A percentile compares a stretch with the other conserved stretches of the same genome.
Evolutionary conservation across 768 basidiomycete species (phyloP).

Genomic region (Lentinula edodes): DNA sequence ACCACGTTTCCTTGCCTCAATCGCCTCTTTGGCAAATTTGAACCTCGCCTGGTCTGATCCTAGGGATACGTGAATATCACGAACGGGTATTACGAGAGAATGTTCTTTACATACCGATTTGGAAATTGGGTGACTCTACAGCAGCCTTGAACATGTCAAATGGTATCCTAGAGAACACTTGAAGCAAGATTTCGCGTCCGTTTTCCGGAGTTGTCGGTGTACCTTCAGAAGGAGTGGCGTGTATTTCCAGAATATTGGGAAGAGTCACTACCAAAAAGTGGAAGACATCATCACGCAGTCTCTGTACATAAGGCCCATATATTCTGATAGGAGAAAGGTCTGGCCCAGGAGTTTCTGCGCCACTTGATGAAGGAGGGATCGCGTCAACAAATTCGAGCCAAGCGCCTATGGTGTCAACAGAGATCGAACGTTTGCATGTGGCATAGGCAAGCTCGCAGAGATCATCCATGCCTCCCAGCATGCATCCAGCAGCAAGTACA

Average conservation of each 20-base stretch:
- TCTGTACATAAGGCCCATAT: constrained; percentile 74
- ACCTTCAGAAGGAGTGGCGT: constrained; percentile 29
- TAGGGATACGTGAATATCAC: constrained; percentile 24
- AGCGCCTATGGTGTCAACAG: constrained; percentile 62
- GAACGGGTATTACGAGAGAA: constrained; percentile 7
- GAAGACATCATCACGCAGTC: constrained; percentile 71
- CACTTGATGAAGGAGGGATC: constrained; percentile 46
- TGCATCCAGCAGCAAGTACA: constrained; percentile 78
- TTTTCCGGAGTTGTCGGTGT: constrained; percentile 31
- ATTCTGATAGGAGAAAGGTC: constrained; percentile 49
- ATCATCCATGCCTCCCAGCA: constrained; percentile 86
- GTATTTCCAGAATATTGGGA: constrained; percentile 58
- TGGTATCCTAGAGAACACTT: constrained; percentile 73
- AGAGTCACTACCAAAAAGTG: constrained; percentile 73
- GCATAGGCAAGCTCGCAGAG: constrained; percentile 76
- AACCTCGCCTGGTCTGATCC: constrained; percentile 84
- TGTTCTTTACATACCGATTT: constrained; percentile 51
- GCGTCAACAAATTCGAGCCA: constrained; percentile 77
- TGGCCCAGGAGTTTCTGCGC: constrained; percentile 35
- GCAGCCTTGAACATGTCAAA: constrained; percentile 86
- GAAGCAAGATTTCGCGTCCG: constrained; percentile 66
- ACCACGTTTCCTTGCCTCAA: constrained; percentile 78
- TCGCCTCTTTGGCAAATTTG: constrained; percentile 87
- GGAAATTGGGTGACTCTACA: constrained; percentile 73
- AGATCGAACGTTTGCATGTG: constrained; percentile 70